Conservation (phyloP, 1,284 basidiomycete genomes). For the Mycena citricolor region DNA sequence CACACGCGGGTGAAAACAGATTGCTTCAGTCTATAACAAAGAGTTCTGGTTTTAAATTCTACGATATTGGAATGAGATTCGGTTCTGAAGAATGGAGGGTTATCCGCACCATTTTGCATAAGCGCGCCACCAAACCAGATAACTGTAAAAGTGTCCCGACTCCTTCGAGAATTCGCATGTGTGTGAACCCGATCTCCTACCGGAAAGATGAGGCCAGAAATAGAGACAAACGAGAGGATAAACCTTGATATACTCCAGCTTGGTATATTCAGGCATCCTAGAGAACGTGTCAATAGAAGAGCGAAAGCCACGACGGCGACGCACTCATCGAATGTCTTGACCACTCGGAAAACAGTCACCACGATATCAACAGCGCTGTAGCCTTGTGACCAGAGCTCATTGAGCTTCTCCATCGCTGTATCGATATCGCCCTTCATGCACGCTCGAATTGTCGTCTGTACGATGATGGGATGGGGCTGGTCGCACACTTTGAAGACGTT, state of each 20-base stretch:
- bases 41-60: conserved; percentile 52
- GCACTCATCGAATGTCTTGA: conserved; percentile 89
- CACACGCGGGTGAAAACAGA: conserved; percentile 22
- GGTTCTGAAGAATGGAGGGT: conserved; percentile 5
- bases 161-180: conserved; percentile 97
- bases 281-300: conserved; percentile 17
- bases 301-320: conserved; percentile 31
- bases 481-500: conserved; percentile 99
- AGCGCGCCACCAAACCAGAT: conserved; percentile 82
- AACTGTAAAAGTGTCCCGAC: conserved; percentile 96
- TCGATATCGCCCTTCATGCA: conserved; percentile 88
- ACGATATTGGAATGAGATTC: conserved; percentile 15
- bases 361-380: conserved; percentile 98
- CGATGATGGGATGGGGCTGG: conserved; percentile 92
- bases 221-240: conserved; percentile 12
- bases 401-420: conserved; percentile 80
- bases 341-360: conserved; percentile 94
- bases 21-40: conserved; percentile 33
- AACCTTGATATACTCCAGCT: conserved; percentile 96
- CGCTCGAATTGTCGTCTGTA: conserved; percentile 79
- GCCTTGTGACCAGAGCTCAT: conserved; percentile 91
- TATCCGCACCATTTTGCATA: conserved; percentile 77
- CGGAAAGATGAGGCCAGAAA: conserved; percentile 5
- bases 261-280: conserved; percentile 88
- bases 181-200: conserved; percentile 97